Evolutionary conservation across 106 monocot species (phyloP), one percentile per base, ranked within the genome.

Genomic region (Platanthera guangdongensis): DNA sequence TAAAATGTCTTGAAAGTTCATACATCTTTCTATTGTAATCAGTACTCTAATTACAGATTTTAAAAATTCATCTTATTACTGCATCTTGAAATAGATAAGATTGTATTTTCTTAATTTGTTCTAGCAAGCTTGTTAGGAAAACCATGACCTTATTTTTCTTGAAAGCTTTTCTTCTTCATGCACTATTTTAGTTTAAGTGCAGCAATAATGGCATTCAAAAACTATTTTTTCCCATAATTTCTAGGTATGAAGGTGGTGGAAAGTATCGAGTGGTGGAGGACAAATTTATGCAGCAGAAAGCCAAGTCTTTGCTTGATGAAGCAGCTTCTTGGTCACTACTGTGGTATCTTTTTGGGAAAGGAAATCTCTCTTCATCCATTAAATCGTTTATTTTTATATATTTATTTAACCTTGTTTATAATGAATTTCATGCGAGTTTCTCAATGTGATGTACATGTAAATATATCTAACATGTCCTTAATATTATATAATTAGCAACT

Each of bases 331-430:
- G 99, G 99, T 99, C 99, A 73, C 94, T 99, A 80, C 71, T 99
- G 78, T 99, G 99, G 99, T 88, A 88, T 88, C 92, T 99, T 18
- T 99, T 94, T 87, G 99, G 99, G 51, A 99, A 99, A 99, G 91
- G 94, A 77, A 89, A 79, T 84, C 6, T 69, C 76, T 81, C 57
- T 76, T n/a, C 48, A 59, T 63, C 85, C 79, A 71, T 81, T 55
- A 12, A 48, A 0, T 52, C 5, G 13, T 21, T 72, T 76, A 47
- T 30, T 51, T 72, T 77, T 74, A 68, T 72, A 71, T 4, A 48
- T 82, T 51, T 53, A 28, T 13, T 3, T 5, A 9, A 52, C 47
- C 47, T 46, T 70, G 47, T 48, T 70, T 48, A 70, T 21, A 11
- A 47, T 47, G 46, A 47, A 30, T 2, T 32, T 5, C 11, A 32